Evolutionary conservation across 2,329 filamentous ascomycete genomes (phyloP).

Genomic region (Pseudohalonectria lignicola): DNA sequence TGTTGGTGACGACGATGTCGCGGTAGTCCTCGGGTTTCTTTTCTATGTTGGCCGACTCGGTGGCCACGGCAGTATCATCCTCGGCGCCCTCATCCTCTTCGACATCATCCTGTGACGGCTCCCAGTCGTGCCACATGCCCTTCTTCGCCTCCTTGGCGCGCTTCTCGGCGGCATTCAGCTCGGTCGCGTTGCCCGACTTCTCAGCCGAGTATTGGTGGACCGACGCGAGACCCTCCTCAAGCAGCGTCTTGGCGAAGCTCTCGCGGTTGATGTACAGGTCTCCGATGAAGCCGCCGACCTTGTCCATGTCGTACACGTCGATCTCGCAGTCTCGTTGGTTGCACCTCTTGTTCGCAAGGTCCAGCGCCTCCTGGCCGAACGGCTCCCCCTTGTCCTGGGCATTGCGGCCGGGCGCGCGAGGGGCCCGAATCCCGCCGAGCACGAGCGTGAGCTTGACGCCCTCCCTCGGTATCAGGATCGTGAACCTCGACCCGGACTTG

Average conservation of each 20-base stretch:
- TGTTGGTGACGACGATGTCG: conserved; percentile 83
- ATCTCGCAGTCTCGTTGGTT: conserved; percentile 95
- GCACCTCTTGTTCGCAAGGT: conserved; percentile 78
- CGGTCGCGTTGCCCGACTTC: conserved; percentile 79
- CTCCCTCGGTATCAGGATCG: conserved; percentile 81
- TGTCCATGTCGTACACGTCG: conserved; percentile 89
- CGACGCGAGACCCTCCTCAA: conserved; percentile 87
- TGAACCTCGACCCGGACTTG: conserved; percentile 93
- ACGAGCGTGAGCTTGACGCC: conserved; percentile 93
- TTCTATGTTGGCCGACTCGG: conserved; percentile 36
- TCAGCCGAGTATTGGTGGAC: conserved; percentile 95
- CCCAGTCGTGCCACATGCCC: conserved; percentile 89
- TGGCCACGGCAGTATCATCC: conserved; percentile 28
- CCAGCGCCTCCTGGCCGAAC: conserved; percentile 88
- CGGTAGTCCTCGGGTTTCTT: conserved; percentile 77
- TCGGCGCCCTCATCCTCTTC: conserved; percentile 43
- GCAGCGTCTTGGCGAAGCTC: conserved; percentile 84
- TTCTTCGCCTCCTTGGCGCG: conserved; percentile 82
- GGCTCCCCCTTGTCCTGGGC: conserved; percentile 77
- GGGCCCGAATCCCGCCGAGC: conserved; percentile 83
- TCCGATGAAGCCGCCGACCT: conserved; percentile 94
- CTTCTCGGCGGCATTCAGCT: conserved; percentile 80
- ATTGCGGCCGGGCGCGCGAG: conserved; percentile 61
- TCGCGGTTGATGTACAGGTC: conserved; percentile 88
- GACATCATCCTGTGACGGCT: conserved; percentile 73